phyloP scores from a whole-genome alignment of 169 alveolate genomes.

The Plasmodium reichenowi region DNA sequence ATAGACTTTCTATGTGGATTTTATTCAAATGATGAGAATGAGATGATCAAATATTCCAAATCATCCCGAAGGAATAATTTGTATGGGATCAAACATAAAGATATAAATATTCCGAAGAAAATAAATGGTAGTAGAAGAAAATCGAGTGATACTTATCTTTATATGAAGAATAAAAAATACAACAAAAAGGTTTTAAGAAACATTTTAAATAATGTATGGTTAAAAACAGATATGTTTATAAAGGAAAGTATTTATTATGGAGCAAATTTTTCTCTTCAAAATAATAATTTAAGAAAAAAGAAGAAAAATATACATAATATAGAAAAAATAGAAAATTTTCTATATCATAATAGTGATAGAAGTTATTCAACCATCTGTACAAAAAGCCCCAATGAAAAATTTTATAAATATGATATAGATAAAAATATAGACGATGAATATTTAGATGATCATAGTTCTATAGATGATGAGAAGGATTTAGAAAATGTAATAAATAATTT shows the following conservation, averaged over 20 bases:
- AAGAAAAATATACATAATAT: constrained; percentile 6
- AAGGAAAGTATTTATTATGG: constrained; percentile 55
- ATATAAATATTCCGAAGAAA: not conserved
- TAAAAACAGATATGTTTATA: constrained; percentile 54
- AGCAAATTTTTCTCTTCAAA: constrained; percentile 26
- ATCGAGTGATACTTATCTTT: constrained; percentile 6
- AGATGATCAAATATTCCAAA: not conserved
- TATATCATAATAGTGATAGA: constrained; percentile 11
- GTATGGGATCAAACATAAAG: not conserved
- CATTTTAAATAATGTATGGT: constrained; percentile 62
- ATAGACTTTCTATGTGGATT: constrained; percentile 30
- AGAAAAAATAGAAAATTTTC: constrained; percentile 16
- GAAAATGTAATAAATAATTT: constrained; percentile 2
- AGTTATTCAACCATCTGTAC: constrained; percentile 14
- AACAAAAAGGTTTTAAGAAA: constrained; percentile 29
- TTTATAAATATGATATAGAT: too few relatives aligned
- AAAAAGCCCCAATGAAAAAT: not conserved
- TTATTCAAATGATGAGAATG: constrained; percentile 10
- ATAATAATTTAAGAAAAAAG: constrained; percentile 1
- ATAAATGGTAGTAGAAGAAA: constrained; percentile 9
- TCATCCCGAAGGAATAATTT: not conserved
- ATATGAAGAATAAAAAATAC: constrained; percentile 31
- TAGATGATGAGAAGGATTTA: constrained; percentile 19
- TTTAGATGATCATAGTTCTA: not conserved
- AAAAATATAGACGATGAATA: too few relatives aligned